Evolutionary conservation across 2,329 filamentous ascomycete genomes (phyloP), one percentile per base, ranked within the genome.

Genomic region (Nothophaeocryptopus gaeumannii): DNA sequence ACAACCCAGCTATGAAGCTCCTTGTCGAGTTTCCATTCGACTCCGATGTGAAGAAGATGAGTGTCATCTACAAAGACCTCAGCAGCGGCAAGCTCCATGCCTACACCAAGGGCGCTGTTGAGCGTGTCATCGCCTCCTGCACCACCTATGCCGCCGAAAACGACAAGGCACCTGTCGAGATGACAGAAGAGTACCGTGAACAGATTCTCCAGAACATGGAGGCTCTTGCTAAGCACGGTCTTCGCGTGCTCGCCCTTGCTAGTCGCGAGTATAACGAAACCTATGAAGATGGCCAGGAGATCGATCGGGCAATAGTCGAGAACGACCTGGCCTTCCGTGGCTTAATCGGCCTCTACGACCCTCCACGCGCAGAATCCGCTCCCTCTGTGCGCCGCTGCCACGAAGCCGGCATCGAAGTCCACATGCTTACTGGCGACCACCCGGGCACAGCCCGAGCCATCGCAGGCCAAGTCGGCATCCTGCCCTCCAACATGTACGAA

Each of bases 341-440:
- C n/a, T 78, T 96, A 8, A 84, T 87, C 41, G 89, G 89, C 48
- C 85, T 95, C 55, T 92, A 93, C 65, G 89, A 95, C 59, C 89
- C 89, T 3, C 89, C 89, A 47, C 87, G 89, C 1, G 81, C 83
- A 2, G 89, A 95, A 71, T 90, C 89, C 0, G 86, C 84, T 15
- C 78, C 76, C 1, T 84, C 87, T 5, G 88, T 91, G 50, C 75
- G 75, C 15, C 79, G 85, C 63, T 89, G 86, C 62, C 81, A 85
- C 47, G 78, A 78, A 39, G 88, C 88, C 20, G 87, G 88, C 42
- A 89, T 91, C 66, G 80, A 79, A 55, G 87, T 91, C 5, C 86
- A 90, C 71, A 91, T 92, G 88, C 78, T 92, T 30, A 93, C 88
- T 15, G 88, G 88, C 50, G 88, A 93, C 61, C 87, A 92, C 64